phyloP scores from a whole-genome alignment of 306 rosid species.

The Cucumis cinereus region DNA sequence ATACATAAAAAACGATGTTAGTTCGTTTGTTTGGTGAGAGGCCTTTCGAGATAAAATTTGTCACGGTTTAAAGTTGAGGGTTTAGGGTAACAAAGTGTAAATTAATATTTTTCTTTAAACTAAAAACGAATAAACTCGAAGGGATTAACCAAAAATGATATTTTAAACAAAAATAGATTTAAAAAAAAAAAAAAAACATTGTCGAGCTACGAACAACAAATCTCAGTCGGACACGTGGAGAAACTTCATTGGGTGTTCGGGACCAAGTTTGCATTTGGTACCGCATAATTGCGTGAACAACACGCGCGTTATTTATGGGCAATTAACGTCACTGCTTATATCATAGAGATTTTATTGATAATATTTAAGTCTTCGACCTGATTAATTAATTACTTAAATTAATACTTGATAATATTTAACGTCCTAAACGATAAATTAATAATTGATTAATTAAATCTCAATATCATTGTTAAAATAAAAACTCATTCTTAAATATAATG shows the following conservation, averaged over 20 bases:
- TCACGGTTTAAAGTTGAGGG: no score
- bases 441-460: neutral
- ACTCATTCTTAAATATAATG: no score
- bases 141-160: no score
- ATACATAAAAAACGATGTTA: no score
- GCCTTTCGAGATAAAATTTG: no score
- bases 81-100: no score
- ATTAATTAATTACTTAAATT: neutral
- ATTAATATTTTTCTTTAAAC: no score
- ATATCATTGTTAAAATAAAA: no score
- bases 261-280: neutral
- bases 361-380: neutral
- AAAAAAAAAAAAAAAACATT: neutral
- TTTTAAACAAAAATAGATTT: neutral
- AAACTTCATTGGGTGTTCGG: neutral
- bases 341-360: neutral
- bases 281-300: neutral
- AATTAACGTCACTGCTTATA: constrained; percentile 6
- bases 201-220: neutral
- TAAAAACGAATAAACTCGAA: no score
- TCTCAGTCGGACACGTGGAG: neutral
- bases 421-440: no score
- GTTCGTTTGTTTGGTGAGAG: no score
- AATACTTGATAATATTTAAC: no score
- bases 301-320: neutral